phyloP scores from a whole-genome alignment of 768 basidiomycete genomes.

The Pleurotus tuoliensis region DNA sequence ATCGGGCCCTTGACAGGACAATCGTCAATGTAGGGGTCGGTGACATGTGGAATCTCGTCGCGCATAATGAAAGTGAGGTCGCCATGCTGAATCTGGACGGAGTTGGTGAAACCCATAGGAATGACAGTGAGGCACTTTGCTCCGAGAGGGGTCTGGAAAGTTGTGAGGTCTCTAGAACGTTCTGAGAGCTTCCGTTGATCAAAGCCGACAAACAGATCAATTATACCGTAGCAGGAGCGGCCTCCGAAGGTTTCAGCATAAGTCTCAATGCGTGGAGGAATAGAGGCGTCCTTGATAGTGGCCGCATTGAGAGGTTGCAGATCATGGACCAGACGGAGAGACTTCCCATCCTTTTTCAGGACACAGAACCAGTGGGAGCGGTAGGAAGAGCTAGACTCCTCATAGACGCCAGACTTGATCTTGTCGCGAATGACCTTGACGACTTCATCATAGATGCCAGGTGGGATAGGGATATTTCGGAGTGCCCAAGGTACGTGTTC shows the following conservation, averaged over 20 bases:
- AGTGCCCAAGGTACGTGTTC: neutral
- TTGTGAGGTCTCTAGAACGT: conserved; percentile 33
- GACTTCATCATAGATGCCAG: conserved; percentile 26
- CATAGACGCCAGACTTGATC: conserved; percentile 33
- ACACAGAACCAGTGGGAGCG: conserved; percentile 21
- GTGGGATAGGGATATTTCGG: conserved; percentile 9
- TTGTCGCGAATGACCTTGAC: conserved; percentile 27
- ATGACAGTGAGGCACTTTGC: conserved; percentile 23
- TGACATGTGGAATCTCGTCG: conserved; percentile 24
- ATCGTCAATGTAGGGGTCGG: too few relatives aligned
- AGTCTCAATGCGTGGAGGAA: conserved; percentile 22
- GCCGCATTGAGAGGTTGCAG: conserved; percentile 2
- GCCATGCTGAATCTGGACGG: conserved; percentile 34
- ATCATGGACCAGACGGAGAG: too few relatives aligned
- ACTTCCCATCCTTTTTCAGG: too few relatives aligned
- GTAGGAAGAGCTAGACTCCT: conserved; percentile 35
- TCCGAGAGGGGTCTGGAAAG: conserved; percentile 33
- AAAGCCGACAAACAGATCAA: conserved; percentile 33
- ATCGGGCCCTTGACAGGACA: too few relatives aligned
- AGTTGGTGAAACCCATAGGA: conserved; percentile 38
- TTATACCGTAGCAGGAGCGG: conserved; percentile 22
- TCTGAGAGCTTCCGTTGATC: conserved; percentile 21
- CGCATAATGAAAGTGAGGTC: conserved; percentile 33
- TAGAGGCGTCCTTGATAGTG: conserved; percentile 16
- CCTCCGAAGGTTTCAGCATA: conserved; percentile 31